Conservation (phyloP, 116 monocot genomes). For the Posidonia oceanica region DNA sequence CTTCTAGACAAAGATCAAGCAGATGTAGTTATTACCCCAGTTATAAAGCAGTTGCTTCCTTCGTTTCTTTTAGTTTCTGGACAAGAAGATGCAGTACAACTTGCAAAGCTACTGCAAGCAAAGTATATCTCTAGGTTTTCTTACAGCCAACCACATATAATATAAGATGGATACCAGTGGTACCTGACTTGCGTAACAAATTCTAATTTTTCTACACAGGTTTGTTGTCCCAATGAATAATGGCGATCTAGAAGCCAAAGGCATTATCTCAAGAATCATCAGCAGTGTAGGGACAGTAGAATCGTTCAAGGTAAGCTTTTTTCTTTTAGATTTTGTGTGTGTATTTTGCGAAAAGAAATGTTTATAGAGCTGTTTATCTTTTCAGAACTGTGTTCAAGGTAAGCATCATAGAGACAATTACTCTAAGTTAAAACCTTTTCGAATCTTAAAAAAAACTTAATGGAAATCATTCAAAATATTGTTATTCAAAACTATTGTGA, state of each 20-base stretch:
- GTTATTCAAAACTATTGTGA: no score
- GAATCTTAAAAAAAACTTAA: no score
- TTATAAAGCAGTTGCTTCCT: constrained; percentile 79
- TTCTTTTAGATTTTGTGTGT: neutral
- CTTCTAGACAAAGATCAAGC: constrained; percentile 51
- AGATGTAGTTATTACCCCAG: constrained; percentile 87
- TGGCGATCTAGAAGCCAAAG: constrained; percentile 73
- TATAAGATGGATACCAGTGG: neutral
- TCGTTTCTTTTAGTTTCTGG: constrained; percentile 82
- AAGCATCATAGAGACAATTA: neutral
- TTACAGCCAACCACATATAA: no score
- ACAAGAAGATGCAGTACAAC: constrained; percentile 91
- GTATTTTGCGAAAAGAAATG: neutral
- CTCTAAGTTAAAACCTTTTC: neutral
- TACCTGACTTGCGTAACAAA: neutral
- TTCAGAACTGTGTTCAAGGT: neutral
- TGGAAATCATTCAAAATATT: no score
- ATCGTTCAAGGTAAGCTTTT: constrained; percentile 57
- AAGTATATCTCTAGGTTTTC: constrained; percentile 33
- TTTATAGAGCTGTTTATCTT: neutral
- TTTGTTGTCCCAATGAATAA: constrained; percentile 83
- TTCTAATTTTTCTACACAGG: constrained; percentile 22
- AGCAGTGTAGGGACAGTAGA: constrained; percentile 43
- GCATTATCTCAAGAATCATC: constrained; percentile 49
- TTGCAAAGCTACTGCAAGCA: constrained; percentile 70